Conservation (phyloP, 371 early-diverging fungal genomes). For the Haplosporangium sp. region DNA sequence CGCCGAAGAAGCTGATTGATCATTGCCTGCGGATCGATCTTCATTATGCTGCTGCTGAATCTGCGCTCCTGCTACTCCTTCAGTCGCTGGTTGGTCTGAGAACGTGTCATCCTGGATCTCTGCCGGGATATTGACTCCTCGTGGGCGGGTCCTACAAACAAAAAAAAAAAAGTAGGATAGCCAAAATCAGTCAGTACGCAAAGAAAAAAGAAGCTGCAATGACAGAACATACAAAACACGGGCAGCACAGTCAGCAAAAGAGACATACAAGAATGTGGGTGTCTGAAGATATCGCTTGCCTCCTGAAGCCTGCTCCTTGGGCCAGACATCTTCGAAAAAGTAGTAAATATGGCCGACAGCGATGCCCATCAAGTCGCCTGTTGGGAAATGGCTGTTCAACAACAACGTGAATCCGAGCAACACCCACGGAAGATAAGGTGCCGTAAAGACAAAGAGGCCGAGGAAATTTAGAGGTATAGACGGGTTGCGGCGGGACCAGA, state of each 20-base stretch:
- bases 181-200: not conserved
- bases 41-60: conserved; percentile 1
- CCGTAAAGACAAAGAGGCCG: conserved; percentile 90
- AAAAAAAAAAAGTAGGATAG: not conserved
- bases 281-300: conserved; percentile 70
- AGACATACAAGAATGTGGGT: conserved; percentile 70
- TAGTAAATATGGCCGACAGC: conserved; percentile 94
- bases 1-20: conserved; percentile 14
- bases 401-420: conserved; percentile 84
- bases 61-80: not conserved
- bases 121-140: conserved; percentile 30
- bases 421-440: conserved; percentile 94
- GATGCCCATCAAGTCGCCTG: conserved; percentile 86
- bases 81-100: conserved; percentile 1
- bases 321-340: conserved; percentile 96
- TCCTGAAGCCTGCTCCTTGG: conserved; percentile 71
- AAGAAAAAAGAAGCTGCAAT: not conserved
- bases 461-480: conserved; percentile 86
- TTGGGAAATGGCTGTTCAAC: conserved; percentile 80
- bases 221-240: no score
- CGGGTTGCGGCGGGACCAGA: conserved; percentile 96
- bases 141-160: conserved; percentile 21
- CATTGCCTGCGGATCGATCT: not conserved
- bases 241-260: not conserved
- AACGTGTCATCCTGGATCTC: conserved; percentile 28